Evolutionary conservation across 805 yeast genomes (phyloP).

Genomic region (Citeromyces matritensis): DNA sequence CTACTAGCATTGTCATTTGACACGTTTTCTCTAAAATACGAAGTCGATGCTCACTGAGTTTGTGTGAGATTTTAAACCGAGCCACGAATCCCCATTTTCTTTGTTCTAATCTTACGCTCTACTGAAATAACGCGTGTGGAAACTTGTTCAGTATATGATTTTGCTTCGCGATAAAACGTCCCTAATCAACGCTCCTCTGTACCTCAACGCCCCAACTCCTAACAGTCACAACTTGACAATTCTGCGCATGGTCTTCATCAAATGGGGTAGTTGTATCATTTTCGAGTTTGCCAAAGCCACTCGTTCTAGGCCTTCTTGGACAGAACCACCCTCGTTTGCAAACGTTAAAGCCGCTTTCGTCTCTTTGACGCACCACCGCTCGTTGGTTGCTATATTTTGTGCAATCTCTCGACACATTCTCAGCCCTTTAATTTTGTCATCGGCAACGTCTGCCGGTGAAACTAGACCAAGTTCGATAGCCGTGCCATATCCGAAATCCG

Average conservation of each 20-base stretch:
- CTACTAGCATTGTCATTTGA: too few relatives aligned
- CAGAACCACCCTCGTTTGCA: conserved; percentile 15
- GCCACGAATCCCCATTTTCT: too few relatives aligned
- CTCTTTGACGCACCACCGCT: conserved; percentile 49
- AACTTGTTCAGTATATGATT: too few relatives aligned
- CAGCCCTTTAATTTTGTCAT: conserved; percentile 31
- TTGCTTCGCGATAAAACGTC: too few relatives aligned
- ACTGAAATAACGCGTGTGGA: too few relatives aligned
- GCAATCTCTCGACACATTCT: conserved; percentile 36
- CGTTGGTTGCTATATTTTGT: conserved; percentile 23
- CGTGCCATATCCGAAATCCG: conserved; percentile 33
- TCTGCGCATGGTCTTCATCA: background rate
- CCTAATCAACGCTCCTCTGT: too few relatives aligned
- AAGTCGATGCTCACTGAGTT: too few relatives aligned
- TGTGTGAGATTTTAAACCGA: too few relatives aligned
- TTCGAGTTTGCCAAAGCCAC: conserved; percentile 19
- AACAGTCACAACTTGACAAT: background rate
- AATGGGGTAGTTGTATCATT: background rate
- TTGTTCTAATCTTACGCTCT: too few relatives aligned
- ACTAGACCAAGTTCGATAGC: conserved; percentile 44
- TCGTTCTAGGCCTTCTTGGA: conserved; percentile 30
- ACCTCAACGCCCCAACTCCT: too few relatives aligned
- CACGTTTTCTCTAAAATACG: too few relatives aligned
- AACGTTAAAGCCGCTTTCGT: conserved; percentile 40
- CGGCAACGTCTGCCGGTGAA: conserved; percentile 20